Conservation (phyloP, 805 yeast species). For the Ogataea ramenticola region DNA sequence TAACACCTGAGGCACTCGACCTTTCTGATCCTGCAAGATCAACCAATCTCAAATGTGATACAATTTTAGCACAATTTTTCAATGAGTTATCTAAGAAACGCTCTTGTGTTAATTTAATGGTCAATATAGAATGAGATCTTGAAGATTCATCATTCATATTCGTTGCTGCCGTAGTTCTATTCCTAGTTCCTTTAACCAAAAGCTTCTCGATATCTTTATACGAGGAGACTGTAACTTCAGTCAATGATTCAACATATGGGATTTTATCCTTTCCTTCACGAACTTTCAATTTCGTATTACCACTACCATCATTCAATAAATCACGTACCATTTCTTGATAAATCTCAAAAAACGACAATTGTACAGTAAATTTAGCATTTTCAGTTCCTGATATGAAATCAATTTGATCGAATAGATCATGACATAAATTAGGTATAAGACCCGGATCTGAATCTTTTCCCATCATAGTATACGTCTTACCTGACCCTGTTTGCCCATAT, state of each 20-base stretch:
- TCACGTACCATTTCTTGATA: slow-evolving; percentile 75
- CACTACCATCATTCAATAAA: slow-evolving; percentile 28
- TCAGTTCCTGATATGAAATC: slow-evolving; percentile 28
- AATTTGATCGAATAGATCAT: slow-evolving; percentile 41
- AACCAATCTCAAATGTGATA: slow-evolving; percentile 60
- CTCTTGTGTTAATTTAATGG: slow-evolving; percentile 54
- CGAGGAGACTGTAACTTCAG: slow-evolving; percentile 42
- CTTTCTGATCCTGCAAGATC: slow-evolving; percentile 83
- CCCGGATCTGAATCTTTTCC: slow-evolving; percentile 47
- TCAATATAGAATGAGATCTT: slow-evolving; percentile 75
- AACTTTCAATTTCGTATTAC: slow-evolving; percentile 34
- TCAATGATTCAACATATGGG: slow-evolving; percentile 65
- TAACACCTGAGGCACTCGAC: slow-evolving; percentile 53
- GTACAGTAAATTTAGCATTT: slow-evolving; percentile 32
- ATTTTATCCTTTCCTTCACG: slow-evolving; percentile 58
- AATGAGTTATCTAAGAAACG: slow-evolving; percentile 32
- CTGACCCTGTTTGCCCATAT: slow-evolving; percentile 85
- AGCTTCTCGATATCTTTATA: slow-evolving; percentile 40
- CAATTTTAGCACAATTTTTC: slow-evolving; percentile 33
- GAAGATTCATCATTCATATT: slow-evolving; percentile 67
- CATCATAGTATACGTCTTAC: slow-evolving; percentile 78
- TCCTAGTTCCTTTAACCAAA: slow-evolving; percentile 43
- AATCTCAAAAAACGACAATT: slow-evolving; percentile 63
- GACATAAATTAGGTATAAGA: slow-evolving; percentile 55
- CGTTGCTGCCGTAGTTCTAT: slow-evolving; percentile 67